A percentile compares a stretch with the other conserved stretches of the same genome.
These are phyloP conservation scores for Trypanosoma theileri DNA, from an alignment of 208 protist genomes.

Conservation along the genomic window DNA sequence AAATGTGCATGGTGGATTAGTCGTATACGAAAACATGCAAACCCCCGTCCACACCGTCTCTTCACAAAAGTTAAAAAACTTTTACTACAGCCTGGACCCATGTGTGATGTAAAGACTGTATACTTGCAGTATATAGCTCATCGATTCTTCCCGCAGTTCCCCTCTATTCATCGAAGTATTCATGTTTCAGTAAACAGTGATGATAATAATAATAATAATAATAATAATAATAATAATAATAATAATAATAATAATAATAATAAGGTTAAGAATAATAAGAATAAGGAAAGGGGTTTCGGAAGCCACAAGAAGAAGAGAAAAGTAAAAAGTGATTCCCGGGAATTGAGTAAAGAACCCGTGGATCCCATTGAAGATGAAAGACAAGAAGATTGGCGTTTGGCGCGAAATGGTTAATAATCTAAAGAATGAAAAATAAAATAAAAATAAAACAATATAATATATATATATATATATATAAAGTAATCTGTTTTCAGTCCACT, in stretches of 20 bases:
- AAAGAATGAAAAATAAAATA: neutral
- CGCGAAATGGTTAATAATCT: neutral
- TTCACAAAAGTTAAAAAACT: conserved; percentile 24
- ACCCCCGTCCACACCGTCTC: conserved; percentile 19
- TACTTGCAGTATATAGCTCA: conserved; percentile 26
- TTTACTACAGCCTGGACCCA: conserved; percentile 18
- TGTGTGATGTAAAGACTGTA: conserved; percentile 26
- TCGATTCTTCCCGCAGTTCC: conserved; percentile 27
- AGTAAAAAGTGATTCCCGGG: no score
- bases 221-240: neutral
- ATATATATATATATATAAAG: neutral
- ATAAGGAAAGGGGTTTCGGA: neutral
- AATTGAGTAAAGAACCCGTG: neutral
- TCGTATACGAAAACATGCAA: neutral
- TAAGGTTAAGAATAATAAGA: neutral
- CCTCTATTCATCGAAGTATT: neutral
- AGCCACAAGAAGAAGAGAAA: neutral
- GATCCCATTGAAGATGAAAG: neutral
- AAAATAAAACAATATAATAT: no score
- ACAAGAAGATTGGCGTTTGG: neutral
- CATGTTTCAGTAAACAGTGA: neutral
- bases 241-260: neutral
- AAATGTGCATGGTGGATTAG: conserved; percentile 27
- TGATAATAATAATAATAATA: neutral
- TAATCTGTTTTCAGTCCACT: neutral